Evolutionary conservation across 1,284 basidiomycete genomes (phyloP).

Genomic region (Apiotrichum sp.): DNA sequence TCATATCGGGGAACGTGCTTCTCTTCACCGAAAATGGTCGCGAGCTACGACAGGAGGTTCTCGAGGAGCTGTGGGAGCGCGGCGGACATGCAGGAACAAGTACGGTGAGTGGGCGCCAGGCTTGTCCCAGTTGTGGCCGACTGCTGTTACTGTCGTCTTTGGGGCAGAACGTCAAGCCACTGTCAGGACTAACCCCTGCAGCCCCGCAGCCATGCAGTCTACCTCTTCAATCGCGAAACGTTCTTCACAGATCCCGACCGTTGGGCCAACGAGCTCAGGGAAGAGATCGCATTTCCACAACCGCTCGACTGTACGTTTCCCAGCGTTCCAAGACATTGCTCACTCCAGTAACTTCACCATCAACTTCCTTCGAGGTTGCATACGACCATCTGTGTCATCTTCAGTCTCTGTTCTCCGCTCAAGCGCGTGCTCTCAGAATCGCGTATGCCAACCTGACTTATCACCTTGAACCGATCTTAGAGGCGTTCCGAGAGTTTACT

Average conservation of each 20-base stretch:
- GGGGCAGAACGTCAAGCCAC: no score
- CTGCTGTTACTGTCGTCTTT: no score
- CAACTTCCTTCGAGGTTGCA: constrained; percentile 29
- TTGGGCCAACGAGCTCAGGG: constrained; percentile 33
- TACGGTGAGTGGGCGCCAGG: constrained; percentile 23
- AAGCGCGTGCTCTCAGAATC: constrained; percentile 35
- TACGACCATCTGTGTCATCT: constrained; percentile 40
- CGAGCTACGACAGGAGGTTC: constrained; percentile 33
- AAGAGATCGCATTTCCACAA: constrained; percentile 35
- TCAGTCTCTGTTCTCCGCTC: constrained; percentile 37
- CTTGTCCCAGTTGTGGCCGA: no score
- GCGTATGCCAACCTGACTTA: constrained; percentile 39
- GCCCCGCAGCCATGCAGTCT: constrained; percentile 20
- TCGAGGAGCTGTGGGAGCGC: constrained; percentile 35
- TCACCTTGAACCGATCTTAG: constrained; percentile 35
- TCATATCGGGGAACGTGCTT: constrained; percentile 31
- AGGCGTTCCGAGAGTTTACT: constrained; percentile 33
- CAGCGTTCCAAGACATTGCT: background rate
- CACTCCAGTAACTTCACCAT: background rate
- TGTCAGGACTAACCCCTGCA: background rate
- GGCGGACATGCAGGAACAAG: constrained; percentile 31
- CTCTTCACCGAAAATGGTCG: constrained; percentile 42
- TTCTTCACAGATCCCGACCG: constrained; percentile 40
- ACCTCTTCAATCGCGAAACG: constrained; percentile 41
- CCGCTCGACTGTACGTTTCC: constrained; percentile 27